phyloP scores from a whole-genome alignment of 2,329 filamentous ascomycete genomes.

The Chaetomiaceae sp. region DNA sequence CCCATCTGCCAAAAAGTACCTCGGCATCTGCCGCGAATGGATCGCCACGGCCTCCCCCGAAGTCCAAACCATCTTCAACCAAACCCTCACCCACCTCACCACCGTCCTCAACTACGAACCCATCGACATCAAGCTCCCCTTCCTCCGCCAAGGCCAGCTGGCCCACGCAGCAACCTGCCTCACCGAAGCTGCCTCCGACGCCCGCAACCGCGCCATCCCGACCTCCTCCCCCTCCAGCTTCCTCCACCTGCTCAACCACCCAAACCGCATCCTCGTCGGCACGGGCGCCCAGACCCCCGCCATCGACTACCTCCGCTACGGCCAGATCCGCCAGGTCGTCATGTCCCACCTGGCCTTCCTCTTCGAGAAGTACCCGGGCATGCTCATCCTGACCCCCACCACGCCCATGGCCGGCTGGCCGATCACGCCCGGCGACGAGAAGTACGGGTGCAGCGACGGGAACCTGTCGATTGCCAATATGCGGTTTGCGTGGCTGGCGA shows the following conservation, averaged over 20 bases:
- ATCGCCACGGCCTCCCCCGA: slow-evolving; percentile 62
- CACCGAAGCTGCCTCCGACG: slow-evolving; percentile 57
- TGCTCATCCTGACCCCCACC: slow-evolving; percentile 77
- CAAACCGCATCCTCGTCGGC: slow-evolving; percentile 66
- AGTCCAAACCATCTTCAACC: slow-evolving; percentile 59
- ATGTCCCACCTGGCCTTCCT: slow-evolving; percentile 75
- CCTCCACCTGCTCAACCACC: slow-evolving; percentile 54
- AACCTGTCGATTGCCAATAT: slow-evolving; percentile 72
- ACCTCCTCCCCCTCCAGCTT: slow-evolving; percentile 41
- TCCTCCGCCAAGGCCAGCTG: slow-evolving; percentile 65
- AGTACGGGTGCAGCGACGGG: slow-evolving; percentile 70
- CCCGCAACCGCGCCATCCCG: slow-evolving; percentile 38
- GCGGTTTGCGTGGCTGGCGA: slow-evolving; percentile 82
- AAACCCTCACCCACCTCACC: slow-evolving; percentile 55
- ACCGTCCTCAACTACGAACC: slow-evolving; percentile 45
- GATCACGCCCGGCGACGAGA: slow-evolving; percentile 52
- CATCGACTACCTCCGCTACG: slow-evolving; percentile 66
- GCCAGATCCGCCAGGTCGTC: slow-evolving; percentile 67
- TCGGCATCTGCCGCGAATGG: slow-evolving; percentile 69
- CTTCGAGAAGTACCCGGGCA: slow-evolving; percentile 65
- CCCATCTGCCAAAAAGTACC: slow-evolving; percentile 48
- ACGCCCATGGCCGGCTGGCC: slow-evolving; percentile 72
- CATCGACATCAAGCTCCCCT: slow-evolving; percentile 62
- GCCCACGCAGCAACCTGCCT: slow-evolving; percentile 77
- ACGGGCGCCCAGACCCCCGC: slow-evolving; percentile 61